A percentile compares a stretch with the other conserved stretches of the same genome.
Evolutionary conservation across 805 yeast species (phyloP).

Genomic region (Kodamaea leandrae): DNA sequence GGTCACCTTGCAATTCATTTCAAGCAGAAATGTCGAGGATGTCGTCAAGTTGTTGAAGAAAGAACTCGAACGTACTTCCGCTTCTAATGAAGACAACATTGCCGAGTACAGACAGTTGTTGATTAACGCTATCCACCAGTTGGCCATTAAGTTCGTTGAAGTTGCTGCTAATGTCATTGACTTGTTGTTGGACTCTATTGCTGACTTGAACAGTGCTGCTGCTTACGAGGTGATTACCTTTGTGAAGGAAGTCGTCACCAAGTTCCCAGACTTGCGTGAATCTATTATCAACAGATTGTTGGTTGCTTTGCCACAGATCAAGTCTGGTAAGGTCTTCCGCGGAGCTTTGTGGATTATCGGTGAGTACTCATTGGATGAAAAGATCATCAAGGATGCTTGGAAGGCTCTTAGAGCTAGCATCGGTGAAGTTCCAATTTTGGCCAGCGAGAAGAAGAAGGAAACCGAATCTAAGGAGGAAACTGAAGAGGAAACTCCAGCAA

Average conservation of each 20-base stretch:
- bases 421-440: slow-evolving; percentile 89
- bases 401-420: slow-evolving; percentile 73
- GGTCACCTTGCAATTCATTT: slow-evolving; percentile 74
- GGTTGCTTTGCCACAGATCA: slow-evolving; percentile 58
- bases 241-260: slow-evolving; percentile 91
- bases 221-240: slow-evolving; percentile 90
- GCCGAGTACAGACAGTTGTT: slow-evolving; percentile 85
- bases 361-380: slow-evolving; percentile 75
- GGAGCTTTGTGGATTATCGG: slow-evolving; percentile 96
- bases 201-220: slow-evolving; percentile 78
- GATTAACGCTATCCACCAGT: slow-evolving; percentile 82
- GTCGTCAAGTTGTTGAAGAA: slow-evolving; percentile 89
- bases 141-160: slow-evolving; percentile 85
- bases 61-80: slow-evolving; percentile 75
- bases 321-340: slow-evolving; percentile 87
- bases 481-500: slow-evolving; percentile 31
- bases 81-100: slow-evolving; percentile 72
- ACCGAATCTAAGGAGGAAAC: slow-evolving; percentile 21
- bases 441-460: slow-evolving; percentile 55
- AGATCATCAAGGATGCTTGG: slow-evolving; percentile 82
- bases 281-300: slow-evolving; percentile 64
- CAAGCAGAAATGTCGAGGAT: slow-evolving; percentile 89
- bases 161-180: slow-evolving; percentile 91
- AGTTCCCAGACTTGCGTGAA: slow-evolving; percentile 75
- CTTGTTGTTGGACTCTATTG: slow-evolving; percentile 77